A percentile compares a stretch with the other conserved stretches of the same genome.
These are phyloP conservation scores for Pleurotus citrinopileatus DNA, from an alignment of 768 basidiomycete genomes.

Conservation along the genomic window DNA sequence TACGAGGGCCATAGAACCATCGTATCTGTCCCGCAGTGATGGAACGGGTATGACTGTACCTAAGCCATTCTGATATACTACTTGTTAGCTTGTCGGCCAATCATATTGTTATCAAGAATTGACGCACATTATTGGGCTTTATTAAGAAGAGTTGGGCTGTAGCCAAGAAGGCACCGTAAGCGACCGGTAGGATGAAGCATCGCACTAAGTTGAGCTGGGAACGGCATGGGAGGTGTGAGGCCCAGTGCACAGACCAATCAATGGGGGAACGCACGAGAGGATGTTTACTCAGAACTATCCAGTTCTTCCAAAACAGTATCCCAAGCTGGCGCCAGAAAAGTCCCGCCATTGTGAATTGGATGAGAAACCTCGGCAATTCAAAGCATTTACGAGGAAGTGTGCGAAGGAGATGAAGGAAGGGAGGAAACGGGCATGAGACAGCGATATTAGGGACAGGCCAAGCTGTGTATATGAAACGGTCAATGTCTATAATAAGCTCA, in stretches of 20 bases:
- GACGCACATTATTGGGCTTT: slow-evolving; percentile 58
- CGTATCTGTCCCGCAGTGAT: slow-evolving; percentile 45
- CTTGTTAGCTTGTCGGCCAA: background rate
- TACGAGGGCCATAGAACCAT: slow-evolving; percentile 48
- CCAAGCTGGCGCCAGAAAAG: slow-evolving; percentile 62
- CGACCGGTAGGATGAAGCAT: slow-evolving; percentile 62
- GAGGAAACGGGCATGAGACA: background rate
- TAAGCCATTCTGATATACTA: slow-evolving; percentile 51
- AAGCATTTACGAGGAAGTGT: background rate
- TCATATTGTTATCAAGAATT: background rate
- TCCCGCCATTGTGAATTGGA: slow-evolving; percentile 22
- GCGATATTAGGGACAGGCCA: too few relatives aligned
- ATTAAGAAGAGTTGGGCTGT: slow-evolving; percentile 58
- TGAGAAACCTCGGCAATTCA: background rate
- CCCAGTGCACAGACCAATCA: slow-evolving; percentile 4
- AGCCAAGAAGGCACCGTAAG: slow-evolving; percentile 65
- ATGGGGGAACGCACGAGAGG: slow-evolving; percentile 46
- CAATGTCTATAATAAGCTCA: background rate
- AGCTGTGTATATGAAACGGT: background rate
- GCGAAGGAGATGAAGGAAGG: background rate
- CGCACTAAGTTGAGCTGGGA: slow-evolving; percentile 54
- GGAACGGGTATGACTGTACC: slow-evolving; percentile 52
- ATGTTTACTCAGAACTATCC: slow-evolving; percentile 68
- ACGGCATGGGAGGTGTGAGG: background rate
- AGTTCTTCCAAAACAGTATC: slow-evolving; percentile 69